Base-by-base conservation (phyloP, 116 monocot species). In the Phalaenopsis hybrid region DNA sequence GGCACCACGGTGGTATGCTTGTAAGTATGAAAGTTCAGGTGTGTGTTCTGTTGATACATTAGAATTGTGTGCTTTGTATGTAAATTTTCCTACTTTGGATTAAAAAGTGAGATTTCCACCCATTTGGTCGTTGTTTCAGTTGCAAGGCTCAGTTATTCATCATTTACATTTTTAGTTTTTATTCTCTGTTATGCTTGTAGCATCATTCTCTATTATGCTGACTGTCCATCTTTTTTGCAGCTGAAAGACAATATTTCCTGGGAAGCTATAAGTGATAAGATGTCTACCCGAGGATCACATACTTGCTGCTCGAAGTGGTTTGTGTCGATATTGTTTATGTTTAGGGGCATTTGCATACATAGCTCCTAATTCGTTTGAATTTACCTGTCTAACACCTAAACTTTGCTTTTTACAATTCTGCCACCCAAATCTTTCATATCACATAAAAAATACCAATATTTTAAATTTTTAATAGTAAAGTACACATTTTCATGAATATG, bases 201-300 rank as follows among this genome's bases (percentile, higher is more conserved):
- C 28, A 3, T 25, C 57, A 17, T 28, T 37, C 15, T 4, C 11
- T 3, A 44, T 79, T 23, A 31, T 37, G 61, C 18, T 33, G 46
- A 6, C 55, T 5, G 20, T 15, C 50, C 16, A 78, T 5, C 46
- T 80, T 73, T 73, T 21, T 83, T 74, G 50, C 67, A 92, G 92
- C 73, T 85, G 45, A 86, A 85, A 78, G 90, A 90, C 50, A 90
- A 88, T 83, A 92, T 92, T 43, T 75, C 88, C 80, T 92, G 92
- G 92, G 85, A 88, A 70, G 88, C 87, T 20, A 92, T 92, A 52
- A 84, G 92, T 88, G 67, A 74, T 34, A 90, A 86, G 67, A 76
- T 92, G 76, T 25, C 75, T 21, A 92, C 92, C 16, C 84, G 92
- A 78, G 18, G 2, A 57, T 5, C 45, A 74, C 20, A 37, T 48